These are phyloP conservation scores for Quercus ilex DNA, from an alignment of 306 rosid species.

Conservation along the genomic window DNA sequence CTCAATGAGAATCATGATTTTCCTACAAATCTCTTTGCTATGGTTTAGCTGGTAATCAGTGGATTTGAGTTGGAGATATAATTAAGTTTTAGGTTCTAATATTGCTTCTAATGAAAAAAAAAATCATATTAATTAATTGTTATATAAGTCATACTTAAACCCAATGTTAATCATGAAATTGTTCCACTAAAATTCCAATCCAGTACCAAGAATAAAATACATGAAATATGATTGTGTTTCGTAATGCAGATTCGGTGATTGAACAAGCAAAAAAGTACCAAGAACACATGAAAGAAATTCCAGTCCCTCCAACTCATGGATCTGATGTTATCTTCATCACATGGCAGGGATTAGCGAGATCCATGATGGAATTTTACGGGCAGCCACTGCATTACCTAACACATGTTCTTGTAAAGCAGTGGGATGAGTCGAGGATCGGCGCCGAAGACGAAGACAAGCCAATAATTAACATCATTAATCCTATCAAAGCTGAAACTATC, in stretches of 20 bases:
- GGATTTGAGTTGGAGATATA: too few relatives aligned
- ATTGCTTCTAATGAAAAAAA: too few relatives aligned
- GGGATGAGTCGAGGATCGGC: slow-evolving; percentile 40
- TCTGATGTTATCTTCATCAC: neutral
- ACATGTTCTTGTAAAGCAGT: slow-evolving; percentile 23
- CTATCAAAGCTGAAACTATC: slow-evolving; percentile 13
- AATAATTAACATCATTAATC: slow-evolving; percentile 1
- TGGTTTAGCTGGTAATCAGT: too few relatives aligned
- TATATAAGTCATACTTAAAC: too few relatives aligned
- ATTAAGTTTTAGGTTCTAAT: too few relatives aligned
- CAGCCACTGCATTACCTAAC: slow-evolving; percentile 43
- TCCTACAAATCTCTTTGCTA: too few relatives aligned
- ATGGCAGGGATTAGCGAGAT: slow-evolving; percentile 28
- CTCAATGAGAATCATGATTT: too few relatives aligned
- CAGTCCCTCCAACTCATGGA: slow-evolving; percentile 9
- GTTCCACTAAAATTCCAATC: too few relatives aligned
- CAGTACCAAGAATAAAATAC: neutral
- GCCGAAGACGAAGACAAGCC: slow-evolving; percentile 20
- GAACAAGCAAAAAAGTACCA: slow-evolving; percentile 31
- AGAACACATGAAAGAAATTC: slow-evolving; percentile 6
- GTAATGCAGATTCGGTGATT: slow-evolving; percentile 13
- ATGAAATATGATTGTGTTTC: neutral
- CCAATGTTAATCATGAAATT: too few relatives aligned
- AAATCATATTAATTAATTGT: too few relatives aligned
- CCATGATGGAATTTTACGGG: slow-evolving; percentile 15